Conservation (phyloP, 495 filamentous ascomycete genomes). For the Podospora didyma region DNA sequence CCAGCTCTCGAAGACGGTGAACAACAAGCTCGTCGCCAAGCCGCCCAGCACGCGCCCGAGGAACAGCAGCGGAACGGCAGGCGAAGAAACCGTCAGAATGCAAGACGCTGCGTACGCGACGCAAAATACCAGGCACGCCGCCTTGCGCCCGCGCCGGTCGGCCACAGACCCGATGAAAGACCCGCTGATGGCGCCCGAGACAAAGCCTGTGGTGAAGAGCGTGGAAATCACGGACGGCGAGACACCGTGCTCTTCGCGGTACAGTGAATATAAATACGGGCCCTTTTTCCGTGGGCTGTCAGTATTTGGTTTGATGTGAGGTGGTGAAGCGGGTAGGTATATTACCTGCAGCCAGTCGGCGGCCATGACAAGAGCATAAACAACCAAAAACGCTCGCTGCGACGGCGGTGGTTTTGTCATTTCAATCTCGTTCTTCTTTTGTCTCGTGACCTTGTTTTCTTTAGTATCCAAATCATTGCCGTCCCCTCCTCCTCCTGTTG, state of each 20-base stretch:
- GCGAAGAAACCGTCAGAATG: constrained; percentile 36
- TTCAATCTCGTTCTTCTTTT: neutral
- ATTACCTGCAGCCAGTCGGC: constrained; percentile 51
- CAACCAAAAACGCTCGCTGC: constrained; percentile 34
- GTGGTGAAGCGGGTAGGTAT: too few relatives aligned
- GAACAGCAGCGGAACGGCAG: constrained; percentile 35
- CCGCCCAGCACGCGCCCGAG: constrained; percentile 50
- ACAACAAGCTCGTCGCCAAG: constrained; percentile 49
- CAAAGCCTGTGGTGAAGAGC: constrained; percentile 50
- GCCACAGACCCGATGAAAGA: constrained; percentile 45
- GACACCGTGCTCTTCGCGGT: constrained; percentile 47
- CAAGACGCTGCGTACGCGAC: constrained; percentile 47
- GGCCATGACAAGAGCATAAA: constrained; percentile 47
- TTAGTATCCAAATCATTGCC: too few relatives aligned
- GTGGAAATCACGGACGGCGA: constrained; percentile 40
- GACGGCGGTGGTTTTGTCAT: neutral
- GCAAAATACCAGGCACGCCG: constrained; percentile 48
- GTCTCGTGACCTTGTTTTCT: neutral
- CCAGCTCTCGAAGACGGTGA: constrained; percentile 55
- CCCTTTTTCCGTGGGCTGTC: constrained; percentile 16
- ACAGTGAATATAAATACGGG: constrained; percentile 53
- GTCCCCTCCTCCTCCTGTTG: neutral
- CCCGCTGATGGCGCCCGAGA: constrained; percentile 45
- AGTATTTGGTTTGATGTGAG: too few relatives aligned
- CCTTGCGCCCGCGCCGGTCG: constrained; percentile 46